Evolutionary conservation across 495 filamentous ascomycete genomes (phyloP).

Genomic region (Daldinia decipiens): DNA sequence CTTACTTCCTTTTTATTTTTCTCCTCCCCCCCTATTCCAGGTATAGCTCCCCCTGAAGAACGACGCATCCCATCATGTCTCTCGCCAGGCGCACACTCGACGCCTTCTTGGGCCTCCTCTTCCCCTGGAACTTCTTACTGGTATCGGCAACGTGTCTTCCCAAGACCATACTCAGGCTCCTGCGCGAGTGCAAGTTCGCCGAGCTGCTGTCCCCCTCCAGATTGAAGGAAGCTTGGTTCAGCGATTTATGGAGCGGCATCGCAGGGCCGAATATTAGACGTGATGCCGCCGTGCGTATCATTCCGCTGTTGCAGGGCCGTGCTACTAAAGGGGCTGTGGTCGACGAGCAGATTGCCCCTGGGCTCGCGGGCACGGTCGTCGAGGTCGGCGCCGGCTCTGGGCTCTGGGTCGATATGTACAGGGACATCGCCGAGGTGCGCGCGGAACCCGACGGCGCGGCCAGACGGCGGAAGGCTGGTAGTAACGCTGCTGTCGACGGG

Average conservation of each 20-base stretch:
- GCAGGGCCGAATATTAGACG: constrained; percentile 53
- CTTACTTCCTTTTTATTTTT: not conserved
- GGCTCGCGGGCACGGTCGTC: constrained; percentile 52
- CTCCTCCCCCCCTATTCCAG: not conserved
- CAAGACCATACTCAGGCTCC: constrained; percentile 46
- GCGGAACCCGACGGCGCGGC: constrained; percentile 4
- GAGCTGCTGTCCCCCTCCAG: constrained; percentile 48
- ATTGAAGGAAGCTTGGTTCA: constrained; percentile 61
- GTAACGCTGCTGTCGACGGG: not conserved
- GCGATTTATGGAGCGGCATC: constrained; percentile 55
- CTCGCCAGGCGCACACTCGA: constrained; percentile 25
- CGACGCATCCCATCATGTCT: constrained; percentile 2
- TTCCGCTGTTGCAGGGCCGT: constrained; percentile 56
- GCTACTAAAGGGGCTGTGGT: constrained; percentile 42
- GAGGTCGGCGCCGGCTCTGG: constrained; percentile 63
- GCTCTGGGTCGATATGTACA: constrained; percentile 57
- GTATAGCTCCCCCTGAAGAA: not conserved
- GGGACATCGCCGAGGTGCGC: constrained; percentile 3
- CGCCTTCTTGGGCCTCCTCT: constrained; percentile 43
- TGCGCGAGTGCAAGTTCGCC: constrained; percentile 38
- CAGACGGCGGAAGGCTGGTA: constrained; percentile 16
- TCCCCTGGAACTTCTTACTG: constrained; percentile 55
- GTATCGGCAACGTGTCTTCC: constrained; percentile 53
- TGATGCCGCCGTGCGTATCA: constrained; percentile 45
- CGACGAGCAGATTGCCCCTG: constrained; percentile 36